phyloP scores from a whole-genome alignment of 73 alveolate species.

The Stentor roeselii region DNA sequence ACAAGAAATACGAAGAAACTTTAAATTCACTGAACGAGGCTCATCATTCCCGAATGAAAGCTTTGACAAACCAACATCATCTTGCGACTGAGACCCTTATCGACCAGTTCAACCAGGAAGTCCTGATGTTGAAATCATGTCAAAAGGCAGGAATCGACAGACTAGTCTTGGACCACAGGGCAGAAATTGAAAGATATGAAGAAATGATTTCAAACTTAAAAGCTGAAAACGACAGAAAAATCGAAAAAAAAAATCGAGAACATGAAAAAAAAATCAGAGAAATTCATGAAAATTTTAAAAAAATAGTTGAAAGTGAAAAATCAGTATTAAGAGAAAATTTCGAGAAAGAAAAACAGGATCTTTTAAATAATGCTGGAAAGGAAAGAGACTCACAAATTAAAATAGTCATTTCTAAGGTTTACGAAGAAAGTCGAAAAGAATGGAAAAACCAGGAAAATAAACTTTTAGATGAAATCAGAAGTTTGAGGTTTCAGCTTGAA shows the following conservation, averaged over 20 bases:
- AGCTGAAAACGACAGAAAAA: neutral
- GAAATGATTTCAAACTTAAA: neutral
- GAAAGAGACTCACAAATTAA: slow-evolving; percentile 21
- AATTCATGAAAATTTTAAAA: neutral
- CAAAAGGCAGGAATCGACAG: neutral
- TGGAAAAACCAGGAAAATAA: neutral
- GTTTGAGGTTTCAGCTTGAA: slow-evolving; percentile 3
- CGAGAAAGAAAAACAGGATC: slow-evolving; percentile 3
- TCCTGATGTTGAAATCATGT: neutral
- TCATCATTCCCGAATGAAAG: slow-evolving; percentile 22
- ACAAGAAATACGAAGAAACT: slow-evolving; percentile 8
- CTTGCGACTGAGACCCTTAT: slow-evolving; percentile 9
- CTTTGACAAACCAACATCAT: slow-evolving; percentile 4
- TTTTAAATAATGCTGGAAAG: neutral
- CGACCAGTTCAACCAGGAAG: slow-evolving; percentile 17
- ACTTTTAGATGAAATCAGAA: neutral
- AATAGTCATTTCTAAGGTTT: neutral
- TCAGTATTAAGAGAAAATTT: neutral
- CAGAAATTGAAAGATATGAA: neutral
- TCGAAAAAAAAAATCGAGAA: neutral
- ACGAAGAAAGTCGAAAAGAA: slow-evolving; percentile 13
- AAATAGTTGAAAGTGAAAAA: neutral
- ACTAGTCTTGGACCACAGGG: neutral
- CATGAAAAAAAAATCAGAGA: neutral
- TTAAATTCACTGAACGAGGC: neutral